Evolutionary conservation across 208 protist genomes (phyloP), one percentile per base, ranked within the genome.

Genomic region (Leishmania mexicana): DNA sequence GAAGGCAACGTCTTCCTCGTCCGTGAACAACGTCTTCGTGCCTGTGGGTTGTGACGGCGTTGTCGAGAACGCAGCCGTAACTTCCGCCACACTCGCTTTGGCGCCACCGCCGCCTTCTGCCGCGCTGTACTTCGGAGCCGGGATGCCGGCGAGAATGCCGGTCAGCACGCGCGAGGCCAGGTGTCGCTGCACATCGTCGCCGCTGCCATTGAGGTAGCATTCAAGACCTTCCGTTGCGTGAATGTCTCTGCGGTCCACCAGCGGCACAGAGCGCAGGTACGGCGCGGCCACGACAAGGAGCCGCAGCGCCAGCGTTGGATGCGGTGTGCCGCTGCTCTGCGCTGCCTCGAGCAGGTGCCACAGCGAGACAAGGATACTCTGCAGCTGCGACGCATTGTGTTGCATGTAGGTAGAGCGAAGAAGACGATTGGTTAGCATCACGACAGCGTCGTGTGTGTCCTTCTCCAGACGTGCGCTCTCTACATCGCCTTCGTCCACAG

Each of bases 211-310:
- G 40, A 89, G 79, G 64, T 86, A 94, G 0, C 83, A 81, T 5
- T 71, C 77, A 10, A 96, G 78, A 24, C 83, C 81, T 8, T 80
- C 72, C 53, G 76, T 85, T 31, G 90, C 81, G 45, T 80, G 80
- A 49, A 90, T 75, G 57, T 88, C 87, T 57, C 79, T 79, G 77
- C 93, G 89, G 54, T 95, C 87, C n/a, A 80, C 79, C 53, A 92
- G 76, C 38, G 93, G 91, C 10, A 93, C 85, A 19, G 86, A 86
- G 49, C 93, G 93, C 67, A 96, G 85, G 79, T 95, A 96, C 40
- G 93, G 84, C n/a, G 90, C 87, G n/a, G 89, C 89, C 15, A 87
- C 90, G 19, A 85, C 85, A 38, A 94, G 81, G 62, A 80, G 88
- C 53, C 84, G 87, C 71, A 87, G 83, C 62, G 51, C 78, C 35